Evolutionary conservation across 2,329 filamentous ascomycete genomes (phyloP), one percentile per base, ranked within the genome.

Genomic region (Fusarium phyllophilum): DNA sequence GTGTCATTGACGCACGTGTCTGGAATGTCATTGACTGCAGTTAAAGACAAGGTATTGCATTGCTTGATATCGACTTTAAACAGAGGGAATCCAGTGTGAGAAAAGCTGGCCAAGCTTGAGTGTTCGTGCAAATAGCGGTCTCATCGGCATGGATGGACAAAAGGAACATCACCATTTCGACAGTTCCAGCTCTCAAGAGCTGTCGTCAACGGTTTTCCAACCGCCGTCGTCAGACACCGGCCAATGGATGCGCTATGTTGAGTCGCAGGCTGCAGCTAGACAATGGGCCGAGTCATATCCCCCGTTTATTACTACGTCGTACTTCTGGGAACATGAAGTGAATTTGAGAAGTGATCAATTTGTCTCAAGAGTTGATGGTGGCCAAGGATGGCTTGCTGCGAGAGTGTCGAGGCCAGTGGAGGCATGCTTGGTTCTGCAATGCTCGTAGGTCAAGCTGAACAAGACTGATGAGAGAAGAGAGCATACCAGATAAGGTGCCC

Each of bases 251-350:
- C 31, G 29, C 13, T 34, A 29, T 26, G 54, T 17, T 41, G 59
- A 52, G 51, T 29, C 45, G 39, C 33, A 48, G 54, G 41, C 51
- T 59, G 55, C 61, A 66, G 48, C 51, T 42, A 38, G 56, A 38
- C 26, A 29, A 52, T 49, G 65, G 41, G 64, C 48, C 55, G 66
- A 61, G 59, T 49, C 42, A 54, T 60, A 69, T 69, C 51, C 64
- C 45, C 45, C 62, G 45, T 48, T 68, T 26, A 58, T 68, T 26
- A 58, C 45, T 46, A 44, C 15, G 42, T 44, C 42, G 36, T 61
- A 45, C 48, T 56, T 51, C 42, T 44, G 26, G 22, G 48, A 29
- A 29, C 24, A 31, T 29, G 36, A 41, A n/a, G 24, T n/a, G 24
- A 29, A 55, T 55, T 29, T 39, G 51, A 70, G 41, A 64, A 58